Evolutionary conservation across 2,329 filamentous ascomycete genomes (phyloP).

Genomic region (Colletotrichum caudatum): DNA sequence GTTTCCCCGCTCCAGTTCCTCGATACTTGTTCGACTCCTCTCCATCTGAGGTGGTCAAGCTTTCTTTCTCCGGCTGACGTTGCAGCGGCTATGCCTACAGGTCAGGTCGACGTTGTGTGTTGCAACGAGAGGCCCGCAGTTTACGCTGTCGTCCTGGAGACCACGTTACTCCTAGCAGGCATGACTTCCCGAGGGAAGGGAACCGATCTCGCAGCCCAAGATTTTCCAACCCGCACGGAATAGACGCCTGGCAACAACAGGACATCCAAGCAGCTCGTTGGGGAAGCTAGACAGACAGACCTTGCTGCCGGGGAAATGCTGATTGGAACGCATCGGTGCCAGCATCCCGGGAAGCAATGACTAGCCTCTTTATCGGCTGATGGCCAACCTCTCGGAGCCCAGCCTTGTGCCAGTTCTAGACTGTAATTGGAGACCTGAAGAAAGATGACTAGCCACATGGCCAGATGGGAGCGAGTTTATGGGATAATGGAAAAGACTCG

Average conservation of each 20-base stretch:
- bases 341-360: not conserved
- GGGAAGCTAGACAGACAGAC: constrained; percentile 9
- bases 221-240: not conserved
- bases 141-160: not conserved
- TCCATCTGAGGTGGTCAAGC: constrained; percentile 18
- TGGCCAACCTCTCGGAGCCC: not conserved
- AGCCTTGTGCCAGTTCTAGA: not conserved
- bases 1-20: constrained; percentile 30
- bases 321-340: constrained; percentile 18
- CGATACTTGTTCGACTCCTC: not conserved
- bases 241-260: not conserved
- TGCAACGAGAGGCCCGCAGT: not conserved
- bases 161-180: not conserved
- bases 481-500: not conserved
- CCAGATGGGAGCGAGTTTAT: not conserved
- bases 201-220: no score
- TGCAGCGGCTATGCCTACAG: constrained; percentile 6
- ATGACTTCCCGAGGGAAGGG: no score
- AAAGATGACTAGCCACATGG: not conserved
- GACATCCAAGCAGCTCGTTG: not conserved
- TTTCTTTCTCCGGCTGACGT: constrained; percentile 21
- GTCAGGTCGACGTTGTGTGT: not conserved
- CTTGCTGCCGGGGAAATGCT: not conserved
- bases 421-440: not conserved
- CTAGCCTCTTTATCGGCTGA: not conserved